phyloP scores from a whole-genome alignment of 495 filamentous ascomycete genomes.

The Podospora comata region DNA sequence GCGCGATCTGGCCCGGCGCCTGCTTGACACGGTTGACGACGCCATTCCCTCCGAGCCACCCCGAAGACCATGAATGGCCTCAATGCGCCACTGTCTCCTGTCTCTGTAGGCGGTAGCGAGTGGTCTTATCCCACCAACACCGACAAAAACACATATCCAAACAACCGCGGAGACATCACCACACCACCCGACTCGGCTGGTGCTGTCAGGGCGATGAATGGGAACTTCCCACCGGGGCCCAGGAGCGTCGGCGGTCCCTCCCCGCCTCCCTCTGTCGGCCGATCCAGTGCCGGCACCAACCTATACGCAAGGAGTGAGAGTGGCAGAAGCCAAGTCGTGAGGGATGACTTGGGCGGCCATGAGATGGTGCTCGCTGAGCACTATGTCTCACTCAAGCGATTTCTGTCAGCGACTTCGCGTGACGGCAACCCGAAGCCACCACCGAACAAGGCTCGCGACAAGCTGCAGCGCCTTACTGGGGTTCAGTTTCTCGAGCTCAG shows the following conservation, averaged over 20 bases:
- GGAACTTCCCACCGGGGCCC: slow-evolving; percentile 48
- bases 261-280: slow-evolving; percentile 79
- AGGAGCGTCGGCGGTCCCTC: slow-evolving; percentile 64
- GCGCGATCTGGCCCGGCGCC: slow-evolving; percentile 19
- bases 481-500: slow-evolving; percentile 96
- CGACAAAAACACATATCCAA: slow-evolving; percentile 52
- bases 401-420: slow-evolving; percentile 64
- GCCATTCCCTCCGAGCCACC: slow-evolving; percentile 13
- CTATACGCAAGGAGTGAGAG: slow-evolving; percentile 63
- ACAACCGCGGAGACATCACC: slow-evolving; percentile 60
- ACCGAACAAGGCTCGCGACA: slow-evolving; percentile 87
- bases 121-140: slow-evolving; percentile 69
- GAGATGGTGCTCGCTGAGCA: slow-evolving; percentile 65
- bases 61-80: slow-evolving; percentile 46
- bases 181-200: slow-evolving; percentile 69
- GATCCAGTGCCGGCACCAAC: slow-evolving; percentile 68
- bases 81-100: slow-evolving; percentile 72
- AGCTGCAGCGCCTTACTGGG: slow-evolving; percentile 79
- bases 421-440: slow-evolving; percentile 71
- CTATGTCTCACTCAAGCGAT: slow-evolving; percentile 74
- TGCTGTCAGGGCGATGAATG: slow-evolving; percentile 58
- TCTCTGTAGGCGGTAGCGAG: slow-evolving; percentile 78
- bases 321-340: slow-evolving; percentile 48
- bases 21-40: slow-evolving; percentile 20
- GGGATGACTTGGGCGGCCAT: slow-evolving; percentile 41